A percentile compares a stretch with the other conserved stretches of the same genome.
These are phyloP conservation scores for Cutaneotrichosporon mucoides DNA, from an alignment of 1,284 basidiomycete genomes.

Conservation along the genomic window DNA sequence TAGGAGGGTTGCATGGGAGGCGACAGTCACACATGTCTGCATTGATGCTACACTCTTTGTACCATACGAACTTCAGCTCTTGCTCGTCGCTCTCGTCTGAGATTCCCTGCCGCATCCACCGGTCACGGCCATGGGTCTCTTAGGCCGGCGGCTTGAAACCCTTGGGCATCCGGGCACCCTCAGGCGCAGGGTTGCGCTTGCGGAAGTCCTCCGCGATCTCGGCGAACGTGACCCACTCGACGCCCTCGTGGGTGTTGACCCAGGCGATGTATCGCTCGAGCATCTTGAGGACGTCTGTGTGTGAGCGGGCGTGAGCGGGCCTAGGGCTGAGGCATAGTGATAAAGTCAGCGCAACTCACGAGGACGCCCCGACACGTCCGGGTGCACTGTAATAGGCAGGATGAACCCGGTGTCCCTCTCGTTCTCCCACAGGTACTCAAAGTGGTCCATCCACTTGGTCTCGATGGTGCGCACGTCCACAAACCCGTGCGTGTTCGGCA, in stretches of 20 bases:
- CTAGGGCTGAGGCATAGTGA: no score
- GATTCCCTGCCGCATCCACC: no score
- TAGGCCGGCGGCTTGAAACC: slow-evolving; percentile 1
- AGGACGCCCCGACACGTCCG: slow-evolving; percentile 59
- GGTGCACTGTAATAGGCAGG: slow-evolving; percentile 43
- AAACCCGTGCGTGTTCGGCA: slow-evolving; percentile 65
- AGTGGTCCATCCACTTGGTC: slow-evolving; percentile 71
- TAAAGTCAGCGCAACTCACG: slow-evolving; percentile 23
- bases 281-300: slow-evolving; percentile 61
- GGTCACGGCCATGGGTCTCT: no score
- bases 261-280: slow-evolving; percentile 75
- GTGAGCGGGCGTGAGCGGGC: neutral
- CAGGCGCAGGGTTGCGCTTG: slow-evolving; percentile 22
- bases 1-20: no score
- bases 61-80: no score
- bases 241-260: slow-evolving; percentile 66
- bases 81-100: no score
- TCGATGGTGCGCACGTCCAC: slow-evolving; percentile 67
- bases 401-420: slow-evolving; percentile 53
- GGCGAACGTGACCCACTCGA: slow-evolving; percentile 67
- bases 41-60: no score
- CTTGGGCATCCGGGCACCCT: slow-evolving; percentile 37
- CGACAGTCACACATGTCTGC: no score
- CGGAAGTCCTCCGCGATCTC: slow-evolving; percentile 41
- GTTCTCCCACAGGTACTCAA: slow-evolving; percentile 60